Percentiles rank a stretch among this genome's conserved stretches.
Conservation (phyloP, 192 early-diverging fungal genomes). For the Glomus cerebriforme region DNA sequence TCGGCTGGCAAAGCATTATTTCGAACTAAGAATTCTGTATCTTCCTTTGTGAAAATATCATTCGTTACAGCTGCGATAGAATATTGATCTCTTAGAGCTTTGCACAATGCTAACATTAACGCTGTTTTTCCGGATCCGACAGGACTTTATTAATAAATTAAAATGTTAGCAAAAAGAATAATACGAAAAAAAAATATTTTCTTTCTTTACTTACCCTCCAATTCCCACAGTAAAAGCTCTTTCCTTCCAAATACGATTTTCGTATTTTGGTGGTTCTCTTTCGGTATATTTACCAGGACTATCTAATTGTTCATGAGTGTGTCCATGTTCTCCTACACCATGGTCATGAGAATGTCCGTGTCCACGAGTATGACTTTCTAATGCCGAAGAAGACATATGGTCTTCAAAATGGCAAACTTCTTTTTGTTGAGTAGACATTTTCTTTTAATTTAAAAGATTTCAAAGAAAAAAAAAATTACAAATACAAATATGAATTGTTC, state of each 20-base stretch:
- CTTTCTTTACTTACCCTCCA: constrained; percentile 64
- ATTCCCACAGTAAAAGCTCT: constrained; percentile 95
- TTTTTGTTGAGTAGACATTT: constrained; percentile 12
- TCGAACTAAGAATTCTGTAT: constrained; percentile 92
- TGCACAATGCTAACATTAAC: constrained; percentile 89
- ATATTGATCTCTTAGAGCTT: constrained; percentile 73
- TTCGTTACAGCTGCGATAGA: constrained; percentile 93
- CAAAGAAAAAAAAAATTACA: background rate
- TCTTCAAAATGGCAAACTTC: constrained; percentile 54
- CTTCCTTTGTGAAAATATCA: constrained; percentile 96
- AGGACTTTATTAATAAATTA: constrained; percentile 54
- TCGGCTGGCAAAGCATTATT: constrained; percentile 86
- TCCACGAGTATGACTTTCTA: constrained; percentile 38
- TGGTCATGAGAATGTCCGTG: constrained; percentile 62
- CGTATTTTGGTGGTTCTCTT: constrained; percentile 71
- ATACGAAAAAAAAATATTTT: no score
- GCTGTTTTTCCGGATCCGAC: constrained; percentile 96
- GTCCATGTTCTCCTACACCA: constrained; percentile 72
- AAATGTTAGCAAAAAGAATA: no score
- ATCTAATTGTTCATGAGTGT: constrained; percentile 90
- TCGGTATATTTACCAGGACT: constrained; percentile 81
- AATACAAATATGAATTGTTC: background rate
- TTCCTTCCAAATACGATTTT: constrained; percentile 84
- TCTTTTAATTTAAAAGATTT: background rate
- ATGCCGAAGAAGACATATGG: constrained; percentile 37